Base-by-base conservation (phyloP, 2,329 filamentous ascomycete genomes). In the Exserohilum rostratum region DNA sequence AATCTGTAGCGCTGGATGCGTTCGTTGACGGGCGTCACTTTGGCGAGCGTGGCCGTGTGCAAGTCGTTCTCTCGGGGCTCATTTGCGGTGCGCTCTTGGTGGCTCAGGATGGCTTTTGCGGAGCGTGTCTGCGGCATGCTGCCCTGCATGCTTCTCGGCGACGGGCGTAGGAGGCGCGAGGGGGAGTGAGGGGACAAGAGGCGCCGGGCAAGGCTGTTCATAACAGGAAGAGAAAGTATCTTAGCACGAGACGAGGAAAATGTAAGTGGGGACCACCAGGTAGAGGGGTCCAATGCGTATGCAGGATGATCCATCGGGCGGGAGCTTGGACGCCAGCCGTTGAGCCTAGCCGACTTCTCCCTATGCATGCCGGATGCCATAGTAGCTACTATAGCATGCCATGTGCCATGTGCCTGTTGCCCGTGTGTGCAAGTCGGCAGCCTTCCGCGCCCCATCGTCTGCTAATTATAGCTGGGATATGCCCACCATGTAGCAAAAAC, bases 51-150 rank as follows among this genome's bases (percentile, higher is more conserved):
- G 13, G 91, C 88, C 2, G 77, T 76, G 70, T 90, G 83, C 6
- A 92, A 76, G 13, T 83, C 84, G 56, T 83, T 77, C 53, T 89
- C 85, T 53, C 91, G 86, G 37, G 88, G 90, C 69, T 95, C 89
- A 34, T 82, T 76, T 3, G 89, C 87, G 10, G 91, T 96, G 48
- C 90, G 84, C 62, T 91, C 84, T 55, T 89, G 79, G 68, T 95
- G 90, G 57, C 71, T 75, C 17, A 71, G 56, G 38, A 62, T 61
- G 22, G 61, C 63, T 68, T 69, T 70, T 17, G 67, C 64, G 38
- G 69, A 71, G 45, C 64, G 65, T 43, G 68, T 61, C 57, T 66
- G 67, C 27, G 66, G 60, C 69, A 72, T 73, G 58, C 61, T 70
- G 62, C 62, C 61, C 58, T 60, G 62, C 49, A 64, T 64, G 51